These are phyloP conservation scores for Nidularia sp. DNA, from an alignment of 768 basidiomycete genomes.

Conservation along the genomic window DNA sequence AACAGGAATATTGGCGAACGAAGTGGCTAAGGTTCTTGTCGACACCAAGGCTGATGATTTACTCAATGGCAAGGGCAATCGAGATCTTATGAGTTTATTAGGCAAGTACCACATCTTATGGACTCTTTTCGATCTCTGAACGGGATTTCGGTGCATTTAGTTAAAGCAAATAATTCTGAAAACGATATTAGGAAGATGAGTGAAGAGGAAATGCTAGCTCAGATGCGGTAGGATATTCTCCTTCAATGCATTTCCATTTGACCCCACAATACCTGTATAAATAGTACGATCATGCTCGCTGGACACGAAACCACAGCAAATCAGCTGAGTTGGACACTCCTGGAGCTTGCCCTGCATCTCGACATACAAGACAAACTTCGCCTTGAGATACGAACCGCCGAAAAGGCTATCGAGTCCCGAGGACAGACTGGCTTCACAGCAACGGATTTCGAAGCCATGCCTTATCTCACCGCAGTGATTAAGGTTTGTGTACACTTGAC, in stretches of 20 bases:
- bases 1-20: slow-evolving; percentile 23
- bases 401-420: slow-evolving; percentile 26
- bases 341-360: slow-evolving; percentile 57
- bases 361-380: slow-evolving; percentile 60
- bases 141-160: slow-evolving; percentile 16
- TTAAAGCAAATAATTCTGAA: slow-evolving; percentile 52
- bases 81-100: slow-evolving; percentile 39
- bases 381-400: slow-evolving; percentile 46
- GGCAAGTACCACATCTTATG: slow-evolving; percentile 17
- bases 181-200: slow-evolving; percentile 36
- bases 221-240: slow-evolving; percentile 47
- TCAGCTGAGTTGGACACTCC: slow-evolving; percentile 54
- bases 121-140: neutral
- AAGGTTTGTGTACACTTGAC: slow-evolving; percentile 25
- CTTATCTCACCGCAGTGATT: slow-evolving; percentile 39
- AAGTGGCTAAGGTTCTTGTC: slow-evolving; percentile 29
- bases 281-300: slow-evolving; percentile 47
- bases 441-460: slow-evolving; percentile 46
- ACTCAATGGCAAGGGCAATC: slow-evolving; percentile 25
- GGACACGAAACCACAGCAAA: slow-evolving; percentile 63
- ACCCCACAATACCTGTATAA: slow-evolving; percentile 32
- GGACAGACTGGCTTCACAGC: slow-evolving; percentile 33
- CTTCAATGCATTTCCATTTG: slow-evolving; percentile 28
- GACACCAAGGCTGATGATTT: slow-evolving; percentile 27
- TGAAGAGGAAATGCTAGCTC: slow-evolving; percentile 44